Conservation (phyloP, 31 red algal species). For the Asparagopsis taxiformis region DNA sequence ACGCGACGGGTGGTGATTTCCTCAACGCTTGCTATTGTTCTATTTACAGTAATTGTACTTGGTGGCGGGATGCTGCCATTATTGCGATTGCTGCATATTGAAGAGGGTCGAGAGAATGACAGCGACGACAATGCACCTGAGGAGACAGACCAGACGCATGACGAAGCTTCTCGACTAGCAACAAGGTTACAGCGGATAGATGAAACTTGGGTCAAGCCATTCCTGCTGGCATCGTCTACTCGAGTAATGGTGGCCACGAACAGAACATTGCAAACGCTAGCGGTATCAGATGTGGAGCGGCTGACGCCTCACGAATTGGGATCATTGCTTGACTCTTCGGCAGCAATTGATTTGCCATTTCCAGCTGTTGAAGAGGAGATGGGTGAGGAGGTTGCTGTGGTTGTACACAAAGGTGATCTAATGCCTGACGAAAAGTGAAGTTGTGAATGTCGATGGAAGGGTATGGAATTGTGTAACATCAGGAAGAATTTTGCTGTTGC, state of each 20-base stretch:
- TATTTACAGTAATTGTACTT: conserved; percentile 95
- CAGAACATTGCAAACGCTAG: conserved; percentile 58
- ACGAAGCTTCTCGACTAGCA: conserved; percentile 26
- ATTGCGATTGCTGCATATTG: conserved; percentile 81
- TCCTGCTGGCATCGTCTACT: conserved; percentile 53
- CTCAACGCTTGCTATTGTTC: conserved; percentile 95
- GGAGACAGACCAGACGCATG: background rate
- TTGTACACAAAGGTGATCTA: conserved; percentile 17
- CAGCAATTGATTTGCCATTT: conserved; percentile 35
- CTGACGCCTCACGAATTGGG: conserved; percentile 72
- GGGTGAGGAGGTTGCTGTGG: background rate
- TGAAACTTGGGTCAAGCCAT: conserved; percentile 55
- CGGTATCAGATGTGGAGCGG: conserved; percentile 41
- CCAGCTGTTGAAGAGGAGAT: background rate
- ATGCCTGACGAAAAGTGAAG: conserved; percentile 4
- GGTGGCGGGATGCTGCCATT: conserved; percentile 93
- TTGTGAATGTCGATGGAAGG: too few species aligned
- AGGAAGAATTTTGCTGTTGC: conserved; percentile 4
- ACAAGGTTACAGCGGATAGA: conserved; percentile 32
- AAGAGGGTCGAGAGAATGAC: conserved; percentile 26
- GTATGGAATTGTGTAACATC: too few species aligned
- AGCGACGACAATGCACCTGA: background rate
- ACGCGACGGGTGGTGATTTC: conserved; percentile 84
- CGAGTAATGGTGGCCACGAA: conserved; percentile 50
- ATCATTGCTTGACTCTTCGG: conserved; percentile 60